A percentile compares a stretch with the other conserved stretches of the same genome.
Evolutionary conservation across 2,329 filamentous ascomycete genomes (phyloP).

Genomic region (Hyphodiscus sp.): DNA sequence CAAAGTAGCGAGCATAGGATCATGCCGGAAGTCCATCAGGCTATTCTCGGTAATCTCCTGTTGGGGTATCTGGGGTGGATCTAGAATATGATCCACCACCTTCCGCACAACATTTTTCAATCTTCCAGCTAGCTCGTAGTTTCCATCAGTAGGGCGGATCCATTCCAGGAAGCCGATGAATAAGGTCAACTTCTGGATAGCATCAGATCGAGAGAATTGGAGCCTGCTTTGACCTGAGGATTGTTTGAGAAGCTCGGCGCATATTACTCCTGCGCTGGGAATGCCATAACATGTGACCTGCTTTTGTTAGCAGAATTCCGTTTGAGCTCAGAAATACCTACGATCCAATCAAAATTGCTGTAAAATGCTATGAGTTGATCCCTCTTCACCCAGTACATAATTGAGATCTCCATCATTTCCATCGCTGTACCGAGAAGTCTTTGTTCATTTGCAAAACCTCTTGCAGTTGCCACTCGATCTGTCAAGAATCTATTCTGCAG

Average conservation of each 20-base stretch:
- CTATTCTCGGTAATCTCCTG: background rate
- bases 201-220: constrained; percentile 22
- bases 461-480: constrained; percentile 22
- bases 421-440: constrained; percentile 23
- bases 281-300: constrained; percentile 19
- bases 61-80: constrained; percentile 1
- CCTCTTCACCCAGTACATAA: constrained; percentile 26
- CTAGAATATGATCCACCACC: constrained; percentile 13
- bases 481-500: constrained; percentile 27
- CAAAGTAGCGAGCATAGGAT: constrained; percentile 1
- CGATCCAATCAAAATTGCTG: constrained; percentile 25
- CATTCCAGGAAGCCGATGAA: constrained; percentile 28
- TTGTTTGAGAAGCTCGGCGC: constrained; percentile 25
- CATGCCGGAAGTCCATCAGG: constrained; percentile 1
- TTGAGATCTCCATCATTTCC: constrained; percentile 23
- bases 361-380: constrained; percentile 21
- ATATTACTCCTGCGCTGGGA: constrained; percentile 25
- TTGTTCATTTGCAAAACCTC: constrained; percentile 18
- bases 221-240: constrained; percentile 8
- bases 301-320: background rate
- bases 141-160: constrained; percentile 27
- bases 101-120: constrained; percentile 11
- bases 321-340: constrained; percentile 7
- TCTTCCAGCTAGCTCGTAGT: constrained; percentile 20
- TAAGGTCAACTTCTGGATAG: constrained; percentile 26